These are phyloP conservation scores for Neoboletus subvelutipes DNA, from an alignment of 768 basidiomycete genomes.

Conservation along the genomic window DNA sequence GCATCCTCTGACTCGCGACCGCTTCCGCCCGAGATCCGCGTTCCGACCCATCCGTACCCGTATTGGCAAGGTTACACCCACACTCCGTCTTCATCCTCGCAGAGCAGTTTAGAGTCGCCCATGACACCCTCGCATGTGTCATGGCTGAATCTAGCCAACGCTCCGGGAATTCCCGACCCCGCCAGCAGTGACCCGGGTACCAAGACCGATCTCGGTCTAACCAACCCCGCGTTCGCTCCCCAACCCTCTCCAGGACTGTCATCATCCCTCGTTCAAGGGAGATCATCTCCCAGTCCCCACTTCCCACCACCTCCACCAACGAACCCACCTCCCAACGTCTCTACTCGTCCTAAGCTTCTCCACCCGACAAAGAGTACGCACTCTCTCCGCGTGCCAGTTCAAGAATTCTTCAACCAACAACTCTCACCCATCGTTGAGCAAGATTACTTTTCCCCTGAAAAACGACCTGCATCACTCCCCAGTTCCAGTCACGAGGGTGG, in stretches of 20 bases:
- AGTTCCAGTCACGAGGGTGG: constrained; percentile 26
- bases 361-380: constrained; percentile 39
- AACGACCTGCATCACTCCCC: constrained; percentile 35
- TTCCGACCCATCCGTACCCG: constrained; percentile 34
- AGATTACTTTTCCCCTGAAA: constrained; percentile 57
- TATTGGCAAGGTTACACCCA: constrained; percentile 35
- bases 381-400: constrained; percentile 41
- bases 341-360: constrained; percentile 34
- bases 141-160: constrained; percentile 31
- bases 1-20: constrained; percentile 19
- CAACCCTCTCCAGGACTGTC: constrained; percentile 7
- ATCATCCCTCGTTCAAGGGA: constrained; percentile 14
- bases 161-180: constrained; percentile 7
- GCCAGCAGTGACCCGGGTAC: neutral
- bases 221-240: neutral
- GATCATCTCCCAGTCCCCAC: constrained; percentile 30
- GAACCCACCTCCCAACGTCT: constrained; percentile 28
- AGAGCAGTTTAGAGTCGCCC: constrained; percentile 33
- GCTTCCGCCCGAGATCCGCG: constrained; percentile 34
- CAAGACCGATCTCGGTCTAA: constrained; percentile 3
- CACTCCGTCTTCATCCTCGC: constrained; percentile 30
- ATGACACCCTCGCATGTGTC: constrained; percentile 40
- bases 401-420: constrained; percentile 35
- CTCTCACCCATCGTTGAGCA: constrained; percentile 68
- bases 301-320: constrained; percentile 36